Percentiles rank a stretch among this genome's conserved stretches.
These are phyloP conservation scores for sweet orange (Citrus sinensis) DNA, from an alignment of 345 rosid genomes.

Conservation along the genomic window DNA sequence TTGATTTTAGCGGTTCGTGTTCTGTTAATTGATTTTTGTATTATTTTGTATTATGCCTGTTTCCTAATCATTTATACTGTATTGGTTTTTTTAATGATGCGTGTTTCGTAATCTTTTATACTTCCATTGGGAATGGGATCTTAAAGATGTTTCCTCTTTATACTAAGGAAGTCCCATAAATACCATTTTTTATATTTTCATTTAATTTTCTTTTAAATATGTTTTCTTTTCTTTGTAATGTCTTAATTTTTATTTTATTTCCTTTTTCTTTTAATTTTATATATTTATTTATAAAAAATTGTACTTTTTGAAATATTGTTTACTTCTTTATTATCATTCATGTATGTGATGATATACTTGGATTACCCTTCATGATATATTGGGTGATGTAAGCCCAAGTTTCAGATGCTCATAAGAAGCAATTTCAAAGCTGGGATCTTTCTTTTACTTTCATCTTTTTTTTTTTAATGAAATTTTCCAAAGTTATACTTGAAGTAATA, in stretches of 20 bases:
- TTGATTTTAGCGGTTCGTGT: neutral
- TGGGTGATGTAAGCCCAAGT: conserved; percentile 68
- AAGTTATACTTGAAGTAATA: neutral
- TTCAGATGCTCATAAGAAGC: conserved; percentile 35
- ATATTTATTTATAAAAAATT: neutral
- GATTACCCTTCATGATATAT: conserved; percentile 68
- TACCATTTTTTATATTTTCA: too few relatives aligned
- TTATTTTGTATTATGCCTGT: neutral
- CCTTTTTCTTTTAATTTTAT: neutral
- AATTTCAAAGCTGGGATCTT: neutral
- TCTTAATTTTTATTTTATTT: neutral
- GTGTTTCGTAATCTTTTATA: neutral
- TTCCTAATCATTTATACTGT: neutral
- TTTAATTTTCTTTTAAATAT: too few relatives aligned
- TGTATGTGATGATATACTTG: conserved; percentile 45
- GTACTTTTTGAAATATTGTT: too few relatives aligned
- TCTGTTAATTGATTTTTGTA: neutral
- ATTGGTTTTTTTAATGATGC: too few relatives aligned
- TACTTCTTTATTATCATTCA: conserved; percentile 17
- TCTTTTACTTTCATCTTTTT: neutral
- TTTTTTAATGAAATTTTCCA: too few relatives aligned
- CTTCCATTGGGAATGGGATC: neutral
- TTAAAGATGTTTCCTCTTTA: neutral
- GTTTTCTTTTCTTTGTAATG: too few relatives aligned
- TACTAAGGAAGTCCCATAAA: neutral